A percentile compares a stretch with the other conserved stretches of the same genome.
These are phyloP conservation scores for Pontederia paniculata DNA, from an alignment of 176 grass and related monocot genomes.

Conservation along the genomic window DNA sequence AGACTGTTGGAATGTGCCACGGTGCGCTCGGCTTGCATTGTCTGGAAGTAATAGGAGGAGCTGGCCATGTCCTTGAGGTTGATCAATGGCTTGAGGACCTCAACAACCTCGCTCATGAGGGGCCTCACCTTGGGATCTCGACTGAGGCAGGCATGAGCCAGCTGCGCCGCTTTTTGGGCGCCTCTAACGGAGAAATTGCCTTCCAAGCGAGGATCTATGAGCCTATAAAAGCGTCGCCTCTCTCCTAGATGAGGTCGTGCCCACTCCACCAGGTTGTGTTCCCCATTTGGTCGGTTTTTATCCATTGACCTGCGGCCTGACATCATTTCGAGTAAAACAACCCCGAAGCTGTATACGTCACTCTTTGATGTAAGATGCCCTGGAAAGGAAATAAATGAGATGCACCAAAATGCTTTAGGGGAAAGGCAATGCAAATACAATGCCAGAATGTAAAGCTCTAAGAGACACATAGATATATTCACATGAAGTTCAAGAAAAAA, in stretches of 20 bases:
- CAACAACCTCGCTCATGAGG: slow-evolving; percentile 85
- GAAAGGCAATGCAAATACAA: neutral
- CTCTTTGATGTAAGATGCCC: slow-evolving; percentile 91
- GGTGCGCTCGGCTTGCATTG: slow-evolving; percentile 59
- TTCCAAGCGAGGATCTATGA: slow-evolving; percentile 60
- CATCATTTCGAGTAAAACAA: slow-evolving; percentile 84
- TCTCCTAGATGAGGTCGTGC: slow-evolving; percentile 58
- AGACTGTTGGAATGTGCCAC: slow-evolving; percentile 43
- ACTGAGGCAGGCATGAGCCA: slow-evolving; percentile 57
- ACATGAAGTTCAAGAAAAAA: too few relatives aligned
- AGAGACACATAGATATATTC: too few relatives aligned
- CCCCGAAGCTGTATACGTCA: slow-evolving; percentile 71
- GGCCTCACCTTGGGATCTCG: slow-evolving; percentile 60
- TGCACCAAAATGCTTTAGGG: slow-evolving; percentile 5
- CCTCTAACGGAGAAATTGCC: slow-evolving; percentile 74
- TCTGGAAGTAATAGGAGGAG: slow-evolving; percentile 75
- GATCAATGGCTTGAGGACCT: slow-evolving; percentile 72
- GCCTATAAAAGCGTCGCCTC: slow-evolving; percentile 58
- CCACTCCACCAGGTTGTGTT: slow-evolving; percentile 91
- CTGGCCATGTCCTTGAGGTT: slow-evolving; percentile 91
- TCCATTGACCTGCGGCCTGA: slow-evolving; percentile 73
- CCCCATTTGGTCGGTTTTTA: slow-evolving; percentile 82
- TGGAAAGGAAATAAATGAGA: slow-evolving; percentile 23
- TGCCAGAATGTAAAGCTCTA: too few relatives aligned
- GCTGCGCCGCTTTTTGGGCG: slow-evolving; percentile 57